Base-by-base conservation (phyloP, 768 basidiomycete genomes). In the Phaeotremella fagi region DNA sequence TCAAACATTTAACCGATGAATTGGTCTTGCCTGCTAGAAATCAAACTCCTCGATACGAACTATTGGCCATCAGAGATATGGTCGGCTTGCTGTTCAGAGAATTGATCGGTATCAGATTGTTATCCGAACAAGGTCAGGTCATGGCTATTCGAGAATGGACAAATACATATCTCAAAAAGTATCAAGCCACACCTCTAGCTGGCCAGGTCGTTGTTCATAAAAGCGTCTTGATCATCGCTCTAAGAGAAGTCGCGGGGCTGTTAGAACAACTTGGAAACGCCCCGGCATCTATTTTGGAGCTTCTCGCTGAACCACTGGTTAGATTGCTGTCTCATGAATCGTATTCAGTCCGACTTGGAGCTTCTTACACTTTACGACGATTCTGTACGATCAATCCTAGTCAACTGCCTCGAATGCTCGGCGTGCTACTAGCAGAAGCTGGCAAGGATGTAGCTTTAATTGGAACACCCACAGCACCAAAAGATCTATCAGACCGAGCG, bases 121-220 rank as follows among this genome's bases (percentile, higher is more conserved):
- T 98, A 59, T 87, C 87, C 55, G 94, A 99, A 66, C 88, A 90
- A 68, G 92, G 87, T 0, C 94, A 98, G 74, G 92, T 98, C 42
- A 78, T 79, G 24, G 92, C 92, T 1, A 87, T 95, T 28, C 84
- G 87, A 63, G 92, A 95, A 60, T 77, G 95, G 36, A 84, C 88
- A 0, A 84, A 79, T 29, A 78, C 81, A 3, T 95, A 90, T 70
- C 77, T 95, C 54, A 90, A 87, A 73, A 81, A 88, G 48, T 97
- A 90, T 90, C 48, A 49, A 14, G 90, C 91, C 1, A 86, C 89
- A 0, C 82, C 94, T 75, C 84, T 97, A 81, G 90, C 90, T 9
- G 89, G 88, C 5, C 85, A 88, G 59, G 77, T 77, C 18, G 81
- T 85, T 0, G 88, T 90, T 0, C 77, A 75, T 29, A 80, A 86